Base-by-base conservation (phyloP, 164 flowering plant genomes). In the Umbellularia californica region DNA sequence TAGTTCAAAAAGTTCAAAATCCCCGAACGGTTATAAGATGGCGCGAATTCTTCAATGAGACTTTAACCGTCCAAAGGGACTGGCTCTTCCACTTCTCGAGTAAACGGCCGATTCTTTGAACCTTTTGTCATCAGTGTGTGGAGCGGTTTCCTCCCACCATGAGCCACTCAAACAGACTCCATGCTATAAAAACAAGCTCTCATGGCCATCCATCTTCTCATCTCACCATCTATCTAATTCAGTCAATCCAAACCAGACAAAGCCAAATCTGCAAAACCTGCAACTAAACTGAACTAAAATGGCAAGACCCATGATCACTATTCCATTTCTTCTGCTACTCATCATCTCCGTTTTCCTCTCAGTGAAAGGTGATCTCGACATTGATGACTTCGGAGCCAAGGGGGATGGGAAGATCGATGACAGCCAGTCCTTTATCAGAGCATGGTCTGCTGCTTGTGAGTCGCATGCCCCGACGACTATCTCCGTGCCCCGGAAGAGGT, bases 361-460 rank as follows among this genome's bases (percentile, higher is more conserved):
- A 0, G 77, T 47, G 12, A 47, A 47, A 19, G 77, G 69, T 14
- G 63, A 50, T 25, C 58, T 24, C 74, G 75, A 81, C 58, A 76
- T 85, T 11, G 66, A 71, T 11, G 23, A 68, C 20, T 77, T 76
- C 15, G 87, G 87, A 13, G 87, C 87, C n/a, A 80, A 65, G 17
- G 63, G 81, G 1, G 77, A 81, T 23, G 87, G 85, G 2, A 76
- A 7, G 30, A 72, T 77, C 1, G 87, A 85, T 55, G 69, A 79
- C 25, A 73, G 79, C 58, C 41, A 72, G 5, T 65, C 83, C 1
- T 81, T 83, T 73, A 75, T 83, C 9, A 69, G 65, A 15, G 85
- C 87, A 55, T 85, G 87, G 87, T 19, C 27, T 1, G 63, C 78
- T 1, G 84, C 87, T 28, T 85, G 87, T 68, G 58, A 22, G 14